Evolutionary conservation across 2,329 filamentous ascomycete genomes (phyloP), one percentile per base, ranked within the genome.

Genomic region (Pseudophaeomoniella oleicola): DNA sequence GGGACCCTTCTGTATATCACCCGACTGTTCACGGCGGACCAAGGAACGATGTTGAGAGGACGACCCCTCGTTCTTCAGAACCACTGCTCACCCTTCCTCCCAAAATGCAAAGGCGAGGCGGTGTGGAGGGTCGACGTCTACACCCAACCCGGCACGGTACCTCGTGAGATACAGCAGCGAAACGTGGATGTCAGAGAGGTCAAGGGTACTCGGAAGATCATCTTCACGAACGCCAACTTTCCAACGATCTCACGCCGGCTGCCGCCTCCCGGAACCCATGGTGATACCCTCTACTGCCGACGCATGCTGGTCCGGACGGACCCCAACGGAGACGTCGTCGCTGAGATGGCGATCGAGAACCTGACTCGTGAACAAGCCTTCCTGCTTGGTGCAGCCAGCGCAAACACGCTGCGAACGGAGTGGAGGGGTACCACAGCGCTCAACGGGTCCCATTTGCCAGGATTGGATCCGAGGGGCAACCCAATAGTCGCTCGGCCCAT

Each of bases 151-250:
- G 22, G 22, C 6, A n/a, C 9, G 6, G 6, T 9, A 6, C 22
- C 9, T 27, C 22, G 22, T 27, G 22, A 27, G 22, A n/a, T 27
- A 6, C 6, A 27, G n/a, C 9, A 27, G n/a, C 36, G 59, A 0
- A 65, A 72, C 2, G 48, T 77, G 0, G 31, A 52, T 0, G 38
- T 66, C 0, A 35, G 44, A 0, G 40, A 57, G 0, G 56, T 77
- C 0, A 45, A 58, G 2, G 42, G 52, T 1, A 52, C 62, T 4
- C 55, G 71, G 0, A 49, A 49, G 0, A 52, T 81, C 0, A 48
- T 62, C 0, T 53, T 67, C 2, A 82, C 77, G 0, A 84, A 82
- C 39, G 22, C 22, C 9, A 27, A n/a, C n/a, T 27, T 27, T 6
- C 22, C 6, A n/a, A 27, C 6, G 22, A n/a, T 27, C 6, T 27